Conservation (phyloP, 75 land plant species). For the Chamaecyparis obtusa region DNA sequence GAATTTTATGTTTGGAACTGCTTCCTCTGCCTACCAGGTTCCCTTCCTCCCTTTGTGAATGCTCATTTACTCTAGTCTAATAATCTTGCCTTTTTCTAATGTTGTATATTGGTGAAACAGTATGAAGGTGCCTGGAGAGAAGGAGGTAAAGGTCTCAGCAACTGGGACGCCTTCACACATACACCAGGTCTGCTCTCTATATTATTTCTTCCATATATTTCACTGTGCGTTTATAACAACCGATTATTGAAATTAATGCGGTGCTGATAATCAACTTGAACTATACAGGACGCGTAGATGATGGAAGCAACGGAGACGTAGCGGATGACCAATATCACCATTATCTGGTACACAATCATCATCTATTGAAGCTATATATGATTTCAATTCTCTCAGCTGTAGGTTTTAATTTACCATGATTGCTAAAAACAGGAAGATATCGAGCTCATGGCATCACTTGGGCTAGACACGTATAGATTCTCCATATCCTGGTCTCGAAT, state of each 20-base stretch:
- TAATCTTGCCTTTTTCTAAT: not conserved
- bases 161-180: slow-evolving; percentile 44
- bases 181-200: slow-evolving; percentile 23
- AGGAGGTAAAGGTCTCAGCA: slow-evolving; percentile 24
- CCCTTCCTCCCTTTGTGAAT: not conserved
- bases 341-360: slow-evolving; percentile 25
- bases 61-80: not conserved
- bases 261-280: too few species aligned
- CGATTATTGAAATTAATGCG: too few species aligned
- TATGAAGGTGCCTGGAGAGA: slow-evolving; percentile 56
- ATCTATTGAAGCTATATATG: not conserved
- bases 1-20: not conserved
- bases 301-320: slow-evolving; percentile 46
- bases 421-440: slow-evolving; percentile 48
- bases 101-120: slow-evolving; percentile 13
- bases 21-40: not conserved
- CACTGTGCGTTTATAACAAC: not conserved
- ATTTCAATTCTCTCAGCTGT: not conserved
- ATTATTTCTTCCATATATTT: not conserved
- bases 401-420: not conserved
- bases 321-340: slow-evolving; percentile 50
- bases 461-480: slow-evolving; percentile 52
- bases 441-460: slow-evolving; percentile 42
- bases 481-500: slow-evolving; percentile 65
- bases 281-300: slow-evolving; percentile 30